Evolutionary conservation across 345 rosid species (phyloP), one percentile per base, ranked within the genome.

Genomic region (Eucalyptus urophylla): DNA sequence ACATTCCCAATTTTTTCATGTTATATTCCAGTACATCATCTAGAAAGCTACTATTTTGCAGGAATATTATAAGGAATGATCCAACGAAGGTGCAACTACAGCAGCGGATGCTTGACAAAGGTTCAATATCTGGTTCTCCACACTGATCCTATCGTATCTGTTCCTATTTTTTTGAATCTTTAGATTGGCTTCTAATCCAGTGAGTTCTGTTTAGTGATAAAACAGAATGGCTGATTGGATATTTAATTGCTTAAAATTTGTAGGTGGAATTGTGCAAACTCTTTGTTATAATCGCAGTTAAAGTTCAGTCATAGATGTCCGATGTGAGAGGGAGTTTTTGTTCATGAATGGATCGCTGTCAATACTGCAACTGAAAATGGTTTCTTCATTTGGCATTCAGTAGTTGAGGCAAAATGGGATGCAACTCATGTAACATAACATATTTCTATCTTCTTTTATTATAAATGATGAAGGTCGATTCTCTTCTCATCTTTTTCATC

Each of bases 51-150:
- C 87, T 80, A 43, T 88, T 88, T 90, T 90, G 87, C 94, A 98
- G 98, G 99, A 94, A 90, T 92, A 88, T 97, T 67, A 76, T 90
- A 24, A 62, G 51, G 89, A 93, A 94, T 60, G 96, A 93, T 89
- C 88, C 94, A 54, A 88, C 87, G 43, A 93, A 92, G 90, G 93
- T 93, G 89, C 92, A 92, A 53, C 94, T 97, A 58, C 97, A 92
- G 90, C 95, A 94, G 92, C 95, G 95, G 93, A 81, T 91, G 49
- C 89, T 86, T 50, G 91, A 89, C 50, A 90, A 91, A 95, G 97
- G 99, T 97, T 86, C 27, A 13, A 15, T 86, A 31, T 88, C 45
- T 54, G 45, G 44, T 72, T 72, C 81, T 72, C 81, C 4, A 25
- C 81, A 19, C 24, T 72, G 81, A 10, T 33, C 10, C 81, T 72